Evolutionary conservation across 2,329 filamentous ascomycete genomes (phyloP).

Genomic region (Geosmithia morbida): DNA sequence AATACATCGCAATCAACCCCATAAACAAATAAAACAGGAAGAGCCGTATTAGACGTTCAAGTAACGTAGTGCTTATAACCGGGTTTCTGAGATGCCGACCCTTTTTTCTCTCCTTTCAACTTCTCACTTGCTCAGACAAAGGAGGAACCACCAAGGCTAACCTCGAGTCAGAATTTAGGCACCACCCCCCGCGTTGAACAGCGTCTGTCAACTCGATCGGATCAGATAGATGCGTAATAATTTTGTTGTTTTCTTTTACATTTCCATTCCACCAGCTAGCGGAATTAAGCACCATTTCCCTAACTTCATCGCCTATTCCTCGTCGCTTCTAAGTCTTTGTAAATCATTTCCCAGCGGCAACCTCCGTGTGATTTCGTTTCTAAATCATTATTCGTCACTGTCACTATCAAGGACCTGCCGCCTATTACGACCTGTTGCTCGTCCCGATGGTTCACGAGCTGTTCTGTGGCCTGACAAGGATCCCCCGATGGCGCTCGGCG

Average conservation of each 20-base stretch:
- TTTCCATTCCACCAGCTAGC: too few species aligned
- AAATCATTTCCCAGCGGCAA: not conserved
- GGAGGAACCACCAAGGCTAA: not conserved
- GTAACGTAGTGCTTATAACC: slow-evolving; percentile 28
- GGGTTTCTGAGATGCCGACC: slow-evolving; percentile 27
- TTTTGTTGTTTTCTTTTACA: too few species aligned
- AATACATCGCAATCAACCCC: slow-evolving; percentile 21
- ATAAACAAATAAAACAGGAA: slow-evolving; percentile 22
- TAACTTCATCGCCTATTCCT: too few species aligned
- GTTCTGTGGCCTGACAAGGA: not conserved
- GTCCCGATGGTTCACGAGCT: not conserved
- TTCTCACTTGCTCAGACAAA: not conserved
- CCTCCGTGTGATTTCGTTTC: not conserved
- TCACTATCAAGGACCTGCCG: slow-evolving; percentile 6
- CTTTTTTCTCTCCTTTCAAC: slow-evolving; percentile 3
- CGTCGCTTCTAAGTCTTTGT: not conserved
- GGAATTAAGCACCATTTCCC: too few species aligned
- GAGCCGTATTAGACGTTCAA: slow-evolving; percentile 30
- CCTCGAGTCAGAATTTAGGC: not conserved
- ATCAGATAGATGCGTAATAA: too few species aligned
- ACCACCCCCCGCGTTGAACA: too few species aligned
- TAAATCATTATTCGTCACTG: slow-evolving; percentile 2
- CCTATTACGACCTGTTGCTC: not conserved
- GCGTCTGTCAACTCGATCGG: too few species aligned
- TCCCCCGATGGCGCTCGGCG: not conserved